Evolutionary conservation across 306 rosid species (phyloP).

Genomic region (Castanea mollissima): DNA sequence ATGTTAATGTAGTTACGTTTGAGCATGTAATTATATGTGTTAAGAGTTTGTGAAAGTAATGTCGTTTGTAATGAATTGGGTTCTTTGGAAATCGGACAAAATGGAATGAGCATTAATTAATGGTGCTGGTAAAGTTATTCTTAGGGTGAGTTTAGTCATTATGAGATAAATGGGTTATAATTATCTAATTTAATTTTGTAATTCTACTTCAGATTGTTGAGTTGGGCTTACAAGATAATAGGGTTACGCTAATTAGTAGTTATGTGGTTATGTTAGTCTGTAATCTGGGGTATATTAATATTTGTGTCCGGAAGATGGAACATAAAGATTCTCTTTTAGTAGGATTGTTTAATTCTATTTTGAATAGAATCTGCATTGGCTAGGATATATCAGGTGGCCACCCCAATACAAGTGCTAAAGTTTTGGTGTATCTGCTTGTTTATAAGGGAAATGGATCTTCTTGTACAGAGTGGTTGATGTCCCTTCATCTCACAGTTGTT

Average conservation of each 20-base stretch:
- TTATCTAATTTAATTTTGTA: not conserved
- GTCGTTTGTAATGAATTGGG: not conserved
- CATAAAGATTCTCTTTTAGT: not conserved
- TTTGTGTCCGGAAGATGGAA: not conserved
- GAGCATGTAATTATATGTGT: conserved; percentile 2
- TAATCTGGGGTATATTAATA: not conserved
- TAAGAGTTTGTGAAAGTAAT: not conserved
- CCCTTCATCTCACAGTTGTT: too few relatives aligned
- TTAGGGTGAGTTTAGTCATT: not conserved
- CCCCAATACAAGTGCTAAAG: too few relatives aligned
- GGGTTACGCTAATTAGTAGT: too few relatives aligned
- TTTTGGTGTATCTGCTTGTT: too few relatives aligned
- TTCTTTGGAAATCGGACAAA: not conserved
- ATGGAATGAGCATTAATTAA: not conserved
- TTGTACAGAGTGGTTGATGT: too few relatives aligned
- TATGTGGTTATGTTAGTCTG: too few relatives aligned
- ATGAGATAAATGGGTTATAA: not conserved
- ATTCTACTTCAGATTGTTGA: not conserved
- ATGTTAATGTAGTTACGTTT: not conserved
- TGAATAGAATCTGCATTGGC: not conserved
- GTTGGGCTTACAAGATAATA: too few relatives aligned
- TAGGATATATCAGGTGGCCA: not conserved
- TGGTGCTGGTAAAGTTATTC: not conserved
- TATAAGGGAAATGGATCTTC: too few relatives aligned
- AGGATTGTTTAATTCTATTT: not conserved